These are phyloP conservation scores for Zoysia japonica DNA, from an alignment of 176 grass and related monocot genomes.

Conservation along the genomic window DNA sequence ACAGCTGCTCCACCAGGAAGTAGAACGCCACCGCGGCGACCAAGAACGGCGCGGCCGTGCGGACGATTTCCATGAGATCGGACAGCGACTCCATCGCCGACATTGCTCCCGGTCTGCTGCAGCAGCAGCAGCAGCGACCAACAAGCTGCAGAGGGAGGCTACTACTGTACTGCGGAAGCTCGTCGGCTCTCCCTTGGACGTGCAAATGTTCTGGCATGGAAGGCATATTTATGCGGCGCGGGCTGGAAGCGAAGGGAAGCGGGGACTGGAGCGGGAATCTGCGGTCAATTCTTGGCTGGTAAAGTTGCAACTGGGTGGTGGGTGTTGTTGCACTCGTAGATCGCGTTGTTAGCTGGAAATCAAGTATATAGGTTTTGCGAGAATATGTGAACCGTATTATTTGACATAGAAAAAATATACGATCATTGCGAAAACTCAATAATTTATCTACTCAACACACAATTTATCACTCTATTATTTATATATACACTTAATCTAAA, in stretches of 20 bases:
- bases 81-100: not conserved
- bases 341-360: no score
- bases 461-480: no score
- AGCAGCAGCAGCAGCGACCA: not conserved
- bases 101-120: not conserved
- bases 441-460: no score
- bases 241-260: not conserved
- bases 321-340: no score
- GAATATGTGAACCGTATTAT: no score
- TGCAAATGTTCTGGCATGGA: not conserved
- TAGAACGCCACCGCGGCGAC: constrained; percentile 34
- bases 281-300: constrained; percentile 38
- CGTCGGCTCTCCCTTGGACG: constrained; percentile 11
- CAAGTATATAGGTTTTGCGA: no score
- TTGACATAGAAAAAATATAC: no score
- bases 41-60: constrained; percentile 47
- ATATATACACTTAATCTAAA: no score
- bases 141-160: not conserved
- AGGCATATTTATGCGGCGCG: constrained; percentile 39
- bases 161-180: not conserved
- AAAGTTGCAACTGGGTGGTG: not conserved
- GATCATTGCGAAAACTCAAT: no score
- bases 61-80: constrained; percentile 24
- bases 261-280: constrained; percentile 28
- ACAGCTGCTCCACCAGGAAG: constrained; percentile 64